A percentile compares a stretch with the other conserved stretches of the same genome.
Conservation (phyloP, 2,329 filamentous ascomycete genomes). For the Fusarium robinianum region DNA sequence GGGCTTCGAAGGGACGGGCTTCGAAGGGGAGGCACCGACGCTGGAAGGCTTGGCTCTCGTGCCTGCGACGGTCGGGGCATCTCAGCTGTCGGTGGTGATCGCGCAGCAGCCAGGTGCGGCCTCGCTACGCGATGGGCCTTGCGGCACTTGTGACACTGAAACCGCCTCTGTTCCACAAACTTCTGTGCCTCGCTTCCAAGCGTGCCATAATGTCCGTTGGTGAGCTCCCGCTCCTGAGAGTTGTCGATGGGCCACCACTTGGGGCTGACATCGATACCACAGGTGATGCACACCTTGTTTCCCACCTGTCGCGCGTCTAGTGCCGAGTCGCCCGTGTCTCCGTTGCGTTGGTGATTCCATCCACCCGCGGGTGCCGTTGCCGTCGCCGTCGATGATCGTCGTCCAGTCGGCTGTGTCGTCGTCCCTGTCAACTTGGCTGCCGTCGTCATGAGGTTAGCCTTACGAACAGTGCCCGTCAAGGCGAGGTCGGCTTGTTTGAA, state of each 20-base stretch:
- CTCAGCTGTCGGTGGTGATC: constrained; percentile 30
- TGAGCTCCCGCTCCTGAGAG: constrained; percentile 55
- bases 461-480: constrained; percentile 88
- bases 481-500: constrained; percentile 95
- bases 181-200: constrained; percentile 61
- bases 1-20: no score
- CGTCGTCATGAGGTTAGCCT: constrained; percentile 77
- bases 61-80: constrained; percentile 22
- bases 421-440: constrained; percentile 59
- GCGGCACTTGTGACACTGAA: constrained; percentile 77
- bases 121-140: constrained; percentile 56
- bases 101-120: constrained; percentile 31
- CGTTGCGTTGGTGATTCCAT: constrained; percentile 30
- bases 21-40: constrained; percentile 32
- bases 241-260: constrained; percentile 70
- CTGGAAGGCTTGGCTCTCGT: constrained; percentile 24
- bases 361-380: constrained; percentile 44
- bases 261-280: constrained; percentile 71
- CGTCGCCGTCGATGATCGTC: constrained; percentile 61
- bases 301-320: constrained; percentile 44
- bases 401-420: constrained; percentile 44
- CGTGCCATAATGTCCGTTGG: constrained; percentile 55
- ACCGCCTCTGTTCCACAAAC: constrained; percentile 63
- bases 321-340: constrained; percentile 35
- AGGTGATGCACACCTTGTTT: constrained; percentile 65